Percentiles rank a stretch among this genome's conserved stretches.
Evolutionary conservation across 1,284 basidiomycete genomes (phyloP).

Genomic region (Cronartium quercuum): DNA sequence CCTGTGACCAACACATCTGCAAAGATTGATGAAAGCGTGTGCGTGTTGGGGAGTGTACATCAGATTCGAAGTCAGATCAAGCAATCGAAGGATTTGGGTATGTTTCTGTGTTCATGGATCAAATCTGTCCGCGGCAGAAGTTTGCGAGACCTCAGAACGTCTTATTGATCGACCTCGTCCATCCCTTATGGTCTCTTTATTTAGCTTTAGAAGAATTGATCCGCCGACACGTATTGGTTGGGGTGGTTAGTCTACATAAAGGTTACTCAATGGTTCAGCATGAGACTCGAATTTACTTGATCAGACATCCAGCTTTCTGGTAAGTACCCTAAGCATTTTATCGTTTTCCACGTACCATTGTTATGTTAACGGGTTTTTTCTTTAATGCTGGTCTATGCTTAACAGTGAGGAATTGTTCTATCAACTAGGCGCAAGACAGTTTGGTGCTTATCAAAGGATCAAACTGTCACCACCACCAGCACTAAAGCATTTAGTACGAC

Average conservation of each 20-base stretch:
- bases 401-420: slow-evolving; percentile 87
- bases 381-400: background rate
- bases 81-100: slow-evolving; percentile 65
- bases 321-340: slow-evolving; percentile 52
- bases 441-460: slow-evolving; percentile 70
- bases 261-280: slow-evolving; percentile 80
- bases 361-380: background rate
- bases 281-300: slow-evolving; percentile 76
- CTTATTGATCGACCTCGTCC: background rate
- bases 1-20: slow-evolving; percentile 8
- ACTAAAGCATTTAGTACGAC: slow-evolving; percentile 63
- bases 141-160: slow-evolving; percentile 33
- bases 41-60: slow-evolving; percentile 70
- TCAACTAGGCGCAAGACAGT: slow-evolving; percentile 85
- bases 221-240: slow-evolving; percentile 83
- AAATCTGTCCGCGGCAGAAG: background rate
- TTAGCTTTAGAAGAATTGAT: slow-evolving; percentile 55
- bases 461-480: slow-evolving; percentile 75
- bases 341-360: background rate
- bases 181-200: background rate
- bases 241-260: slow-evolving; percentile 71
- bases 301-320: slow-evolving; percentile 77
- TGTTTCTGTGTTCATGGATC: slow-evolving; percentile 44
- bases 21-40: slow-evolving; percentile 68
- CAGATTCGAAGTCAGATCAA: slow-evolving; percentile 60